These are phyloP conservation scores for Bretziella fagacearum DNA, from an alignment of 2,329 filamentous ascomycete genomes.

Conservation along the genomic window DNA sequence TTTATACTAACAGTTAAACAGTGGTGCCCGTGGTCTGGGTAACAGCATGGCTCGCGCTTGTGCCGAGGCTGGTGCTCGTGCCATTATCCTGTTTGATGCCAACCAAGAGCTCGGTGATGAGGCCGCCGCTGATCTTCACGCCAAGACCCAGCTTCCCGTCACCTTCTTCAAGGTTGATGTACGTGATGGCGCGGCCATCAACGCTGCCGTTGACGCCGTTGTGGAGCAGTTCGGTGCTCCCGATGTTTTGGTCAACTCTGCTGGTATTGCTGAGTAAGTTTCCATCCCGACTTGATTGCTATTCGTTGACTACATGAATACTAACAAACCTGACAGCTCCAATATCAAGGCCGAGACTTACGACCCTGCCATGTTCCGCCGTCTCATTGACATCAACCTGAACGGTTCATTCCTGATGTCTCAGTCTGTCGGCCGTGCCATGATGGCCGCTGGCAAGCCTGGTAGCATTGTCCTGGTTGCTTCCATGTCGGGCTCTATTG, in stretches of 20 bases:
- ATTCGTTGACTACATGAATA: slow-evolving; percentile 21
- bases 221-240: slow-evolving; percentile 49
- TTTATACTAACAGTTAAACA: slow-evolving; percentile 19
- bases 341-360: slow-evolving; percentile 72
- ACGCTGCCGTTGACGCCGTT: slow-evolving; percentile 49
- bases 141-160: slow-evolving; percentile 55
- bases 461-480: slow-evolving; percentile 62
- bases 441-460: slow-evolving; percentile 55
- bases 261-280: slow-evolving; percentile 51
- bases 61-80: slow-evolving; percentile 57
- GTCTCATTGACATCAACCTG: slow-evolving; percentile 67
- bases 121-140: slow-evolving; percentile 50
- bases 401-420: slow-evolving; percentile 64
- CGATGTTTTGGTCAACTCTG: slow-evolving; percentile 63
- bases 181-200: slow-evolving; percentile 52
- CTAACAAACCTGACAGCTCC: slow-evolving; percentile 27
- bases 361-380: slow-evolving; percentile 58
- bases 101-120: slow-evolving; percentile 59
- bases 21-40: slow-evolving; percentile 59
- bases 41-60: slow-evolving; percentile 67
- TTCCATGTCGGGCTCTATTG: slow-evolving; percentile 67
- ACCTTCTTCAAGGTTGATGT: slow-evolving; percentile 69
- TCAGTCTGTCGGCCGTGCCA: slow-evolving; percentile 52
- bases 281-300: slow-evolving; percentile 16
- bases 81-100: slow-evolving; percentile 58